Base-by-base conservation (phyloP, 2,329 filamentous ascomycete genomes). In the Microsporum canis region DNA sequence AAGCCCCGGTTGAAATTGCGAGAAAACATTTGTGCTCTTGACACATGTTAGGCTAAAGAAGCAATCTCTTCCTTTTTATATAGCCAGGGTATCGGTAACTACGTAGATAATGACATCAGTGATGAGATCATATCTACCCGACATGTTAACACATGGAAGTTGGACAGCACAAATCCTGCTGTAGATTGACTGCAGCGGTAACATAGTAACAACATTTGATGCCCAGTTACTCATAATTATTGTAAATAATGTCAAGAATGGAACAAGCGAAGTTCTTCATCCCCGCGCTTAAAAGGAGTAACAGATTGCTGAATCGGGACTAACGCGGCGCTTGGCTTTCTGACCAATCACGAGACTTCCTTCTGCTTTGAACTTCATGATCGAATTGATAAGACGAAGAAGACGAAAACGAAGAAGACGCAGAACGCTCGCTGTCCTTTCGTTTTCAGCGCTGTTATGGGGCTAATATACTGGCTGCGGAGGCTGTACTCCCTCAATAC, bases 401-500 rank as follows among this genome's bases (percentile, higher is more conserved):
- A 53, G 12, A 31, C 23, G 27, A 53, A 33, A 34, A 53, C 6
- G 51, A 3, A 5, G 33, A 34, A 8, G 12, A 36, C 29, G 51
- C 34, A 36, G 51, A 55, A 55, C 31, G 36, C 14, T 34, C 29
- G 51, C 45, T 14, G 45, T 51, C 14, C 27, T 51, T 23, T 29
- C 6, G 29, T 41, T 7, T 23, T n/a, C n/a, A 17, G 23, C 27
- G 55, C 34, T 14, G 39, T 10, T 29, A 79, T 79, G 76, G 76
- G 75, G 68, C 68, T 75, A 60, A 69, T 81, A 60, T 70, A 73
- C 63, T 79, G 76, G 70, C 66, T 83, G 60, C 76, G 77, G 67
- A 77, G 77, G 65, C 73, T 86, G 23, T 87, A 85, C 72, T 83
- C 83, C 61, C 79, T 86, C 61, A 83, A 86, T 67, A 88, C 84